A percentile compares a stretch with the other conserved stretches of the same genome.
phyloP scores from a whole-genome alignment of 2,329 filamentous ascomycete species.

The Erysiphe neolycopersici region DNA sequence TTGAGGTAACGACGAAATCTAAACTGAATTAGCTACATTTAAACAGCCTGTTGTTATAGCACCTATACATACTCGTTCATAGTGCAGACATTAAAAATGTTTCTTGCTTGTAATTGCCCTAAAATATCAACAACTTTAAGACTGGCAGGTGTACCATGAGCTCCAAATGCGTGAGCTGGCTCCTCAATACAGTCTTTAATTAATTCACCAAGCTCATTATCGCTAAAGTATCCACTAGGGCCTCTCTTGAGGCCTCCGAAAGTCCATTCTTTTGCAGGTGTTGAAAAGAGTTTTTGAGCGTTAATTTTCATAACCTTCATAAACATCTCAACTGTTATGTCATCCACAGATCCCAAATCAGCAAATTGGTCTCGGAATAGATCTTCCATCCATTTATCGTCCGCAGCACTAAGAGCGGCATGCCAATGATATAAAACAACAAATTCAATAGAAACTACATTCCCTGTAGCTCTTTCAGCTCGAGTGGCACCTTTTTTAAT shows the following conservation, averaged over 20 bases:
- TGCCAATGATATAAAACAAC: slow-evolving; percentile 22
- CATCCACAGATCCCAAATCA: slow-evolving; percentile 17
- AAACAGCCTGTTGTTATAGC: neutral
- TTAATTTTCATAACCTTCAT: slow-evolving; percentile 16
- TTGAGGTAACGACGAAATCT: slow-evolving; percentile 25
- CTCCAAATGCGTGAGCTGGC: slow-evolving; percentile 23
- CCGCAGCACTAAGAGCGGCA: slow-evolving; percentile 18
- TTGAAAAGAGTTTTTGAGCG: slow-evolving; percentile 15
- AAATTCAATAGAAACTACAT: slow-evolving; percentile 20
- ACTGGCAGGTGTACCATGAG: slow-evolving; percentile 20
- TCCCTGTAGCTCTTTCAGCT: slow-evolving; percentile 18
- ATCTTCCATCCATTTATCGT: slow-evolving; percentile 20
- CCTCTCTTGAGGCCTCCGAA: slow-evolving; percentile 17
- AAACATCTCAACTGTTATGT: slow-evolving; percentile 18
- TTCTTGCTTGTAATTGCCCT: slow-evolving; percentile 20
- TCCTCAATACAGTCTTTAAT: slow-evolving; percentile 21
- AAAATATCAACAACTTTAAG: slow-evolving; percentile 22
- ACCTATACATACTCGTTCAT: slow-evolving; percentile 19
- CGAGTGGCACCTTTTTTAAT: slow-evolving; percentile 17
- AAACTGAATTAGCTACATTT: neutral
- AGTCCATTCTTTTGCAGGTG: slow-evolving; percentile 16
- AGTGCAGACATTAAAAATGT: slow-evolving; percentile 22
- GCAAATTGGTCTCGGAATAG: slow-evolving; percentile 14
- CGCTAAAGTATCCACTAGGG: slow-evolving; percentile 17
- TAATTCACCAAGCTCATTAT: slow-evolving; percentile 19